A percentile compares a stretch with the other conserved stretches of the same genome.
Evolutionary conservation across 2,329 filamentous ascomycete species (phyloP).

Genomic region (Aciculosporium take): DNA sequence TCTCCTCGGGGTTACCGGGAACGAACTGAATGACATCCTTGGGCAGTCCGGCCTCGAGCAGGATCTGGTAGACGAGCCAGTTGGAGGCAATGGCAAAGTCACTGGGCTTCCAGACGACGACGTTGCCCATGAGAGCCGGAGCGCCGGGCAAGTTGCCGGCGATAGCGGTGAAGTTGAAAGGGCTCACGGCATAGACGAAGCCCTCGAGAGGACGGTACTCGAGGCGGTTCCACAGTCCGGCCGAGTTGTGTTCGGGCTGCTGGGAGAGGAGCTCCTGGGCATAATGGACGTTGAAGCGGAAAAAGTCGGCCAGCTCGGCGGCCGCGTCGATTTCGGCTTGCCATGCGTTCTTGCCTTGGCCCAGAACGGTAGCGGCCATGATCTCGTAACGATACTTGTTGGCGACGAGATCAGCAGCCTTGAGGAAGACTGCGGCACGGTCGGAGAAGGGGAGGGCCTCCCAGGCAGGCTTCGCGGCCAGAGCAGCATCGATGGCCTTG

Average conservation of each 20-base stretch:
- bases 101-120: slow-evolving; percentile 94
- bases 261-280: slow-evolving; percentile 80
- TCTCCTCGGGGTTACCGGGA: slow-evolving; percentile 71
- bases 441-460: slow-evolving; percentile 78
- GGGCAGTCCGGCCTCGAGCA: slow-evolving; percentile 81
- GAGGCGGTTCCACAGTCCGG: slow-evolving; percentile 81
- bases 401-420: slow-evolving; percentile 81
- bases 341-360: slow-evolving; percentile 97
- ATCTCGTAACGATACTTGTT: slow-evolving; percentile 93
- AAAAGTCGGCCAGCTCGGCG: slow-evolving; percentile 82
- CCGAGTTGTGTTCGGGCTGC: slow-evolving; percentile 71
- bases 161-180: slow-evolving; percentile 97
- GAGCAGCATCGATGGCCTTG: slow-evolving; percentile 66
- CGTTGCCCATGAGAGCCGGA: slow-evolving; percentile 82
- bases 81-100: slow-evolving; percentile 79
- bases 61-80: slow-evolving; percentile 79
- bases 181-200: slow-evolving; percentile 86
- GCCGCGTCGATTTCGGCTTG: slow-evolving; percentile 97
- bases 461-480: slow-evolving; percentile 79
- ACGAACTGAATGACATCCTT: slow-evolving; percentile 87
- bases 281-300: slow-evolving; percentile 89
- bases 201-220: slow-evolving; percentile 86
- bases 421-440: slow-evolving; percentile 84
- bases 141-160: slow-evolving; percentile 73
- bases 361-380: slow-evolving; percentile 90